Evolutionary conservation across 345 rosid species (phyloP).

Genomic region (Ceriops decandra): DNA sequence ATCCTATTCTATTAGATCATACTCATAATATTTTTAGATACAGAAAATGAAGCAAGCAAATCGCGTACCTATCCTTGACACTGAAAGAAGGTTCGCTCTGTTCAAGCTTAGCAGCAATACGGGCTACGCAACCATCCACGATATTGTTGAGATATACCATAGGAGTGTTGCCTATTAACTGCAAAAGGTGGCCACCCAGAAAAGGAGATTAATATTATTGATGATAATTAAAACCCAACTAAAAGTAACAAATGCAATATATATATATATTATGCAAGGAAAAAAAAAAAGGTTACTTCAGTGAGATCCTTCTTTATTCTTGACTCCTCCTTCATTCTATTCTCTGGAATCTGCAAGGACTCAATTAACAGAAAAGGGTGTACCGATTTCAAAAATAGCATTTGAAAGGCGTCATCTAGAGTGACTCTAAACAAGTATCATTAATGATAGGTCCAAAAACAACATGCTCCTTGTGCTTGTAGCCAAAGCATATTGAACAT

Average conservation of each 20-base stretch:
- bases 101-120: conserved; percentile 83
- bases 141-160: conserved; percentile 71
- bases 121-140: conserved; percentile 68
- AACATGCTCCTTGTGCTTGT: no score
- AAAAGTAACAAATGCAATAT: background rate
- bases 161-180: conserved; percentile 89
- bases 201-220: background rate
- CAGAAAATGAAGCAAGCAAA: background rate
- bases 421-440: no score
- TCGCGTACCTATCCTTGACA: conserved; percentile 67
- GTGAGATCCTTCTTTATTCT: conserved; percentile 17
- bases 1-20: background rate
- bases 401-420: no score
- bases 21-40: background rate
- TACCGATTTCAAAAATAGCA: no score
- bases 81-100: conserved; percentile 76
- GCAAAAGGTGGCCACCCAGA: background rate
- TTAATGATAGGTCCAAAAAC: no score
- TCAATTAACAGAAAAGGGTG: background rate
- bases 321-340: conserved; percentile 10
- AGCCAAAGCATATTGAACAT: no score
- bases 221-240: background rate
- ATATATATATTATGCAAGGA: background rate
- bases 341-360: conserved; percentile 8
- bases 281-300: conserved; percentile 5